Evolutionary conservation across 129 eudicot species (phyloP).

Genomic region (Arctium minus): DNA sequence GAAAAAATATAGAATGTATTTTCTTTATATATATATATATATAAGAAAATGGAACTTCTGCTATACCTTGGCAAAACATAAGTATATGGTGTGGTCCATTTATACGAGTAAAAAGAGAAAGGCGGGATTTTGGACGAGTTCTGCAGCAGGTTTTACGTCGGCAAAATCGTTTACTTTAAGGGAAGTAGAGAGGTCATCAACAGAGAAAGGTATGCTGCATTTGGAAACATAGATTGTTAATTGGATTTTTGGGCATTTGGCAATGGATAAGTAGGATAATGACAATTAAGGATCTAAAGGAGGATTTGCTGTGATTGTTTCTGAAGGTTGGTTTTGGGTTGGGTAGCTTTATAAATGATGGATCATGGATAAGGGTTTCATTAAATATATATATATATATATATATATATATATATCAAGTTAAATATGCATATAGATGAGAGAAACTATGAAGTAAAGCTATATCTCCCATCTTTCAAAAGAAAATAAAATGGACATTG

Average conservation of each 20-base stretch:
- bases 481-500: too few species aligned
- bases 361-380: too few species aligned
- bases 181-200: constrained; percentile 72
- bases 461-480: too few species aligned
- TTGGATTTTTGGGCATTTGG: neutral
- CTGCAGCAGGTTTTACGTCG: constrained; percentile 65
- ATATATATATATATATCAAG: too few species aligned
- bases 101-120: constrained; percentile 62
- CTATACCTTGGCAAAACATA: constrained; percentile 18
- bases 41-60: neutral
- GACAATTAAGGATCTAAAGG: neutral
- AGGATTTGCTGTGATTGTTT: too few species aligned
- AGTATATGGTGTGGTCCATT: constrained; percentile 11
- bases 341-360: too few species aligned
- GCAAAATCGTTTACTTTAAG: constrained; percentile 59
- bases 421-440: too few species aligned
- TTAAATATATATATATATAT: too few species aligned
- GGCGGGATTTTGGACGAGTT: constrained; percentile 63
- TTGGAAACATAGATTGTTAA: neutral
- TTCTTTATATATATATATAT: neutral
- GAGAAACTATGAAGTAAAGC: too few species aligned
- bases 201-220: constrained; percentile 87
- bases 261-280: neutral
- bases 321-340: too few species aligned
- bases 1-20: constrained; percentile 22